These are phyloP conservation scores for Nymphaea thermarum DNA, from an alignment of 164 flowering plant species.

Conservation along the genomic window DNA sequence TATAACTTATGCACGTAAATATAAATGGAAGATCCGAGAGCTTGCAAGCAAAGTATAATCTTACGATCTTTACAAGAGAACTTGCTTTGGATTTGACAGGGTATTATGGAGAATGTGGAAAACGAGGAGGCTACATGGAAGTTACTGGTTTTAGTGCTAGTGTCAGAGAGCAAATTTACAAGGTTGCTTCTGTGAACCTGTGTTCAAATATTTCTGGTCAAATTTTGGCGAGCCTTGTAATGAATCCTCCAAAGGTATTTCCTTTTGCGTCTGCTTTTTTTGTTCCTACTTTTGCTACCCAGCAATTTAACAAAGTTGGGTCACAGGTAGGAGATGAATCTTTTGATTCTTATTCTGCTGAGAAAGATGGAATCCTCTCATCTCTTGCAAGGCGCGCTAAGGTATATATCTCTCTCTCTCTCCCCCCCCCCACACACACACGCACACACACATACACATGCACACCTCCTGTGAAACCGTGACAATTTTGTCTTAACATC, in stretches of 20 bases:
- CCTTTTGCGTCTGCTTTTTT: not conserved
- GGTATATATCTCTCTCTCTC: conserved; percentile 26
- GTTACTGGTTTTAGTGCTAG: conserved; percentile 81
- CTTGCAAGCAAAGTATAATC: too few species aligned
- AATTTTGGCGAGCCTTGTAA: conserved; percentile 94
- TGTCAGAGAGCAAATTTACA: conserved; percentile 89
- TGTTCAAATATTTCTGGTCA: conserved; percentile 97
- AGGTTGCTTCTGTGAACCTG: conserved; percentile 91
- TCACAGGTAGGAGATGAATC: conserved; percentile 95
- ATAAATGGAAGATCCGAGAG: too few species aligned
- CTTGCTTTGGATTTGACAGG: conserved; percentile 26
- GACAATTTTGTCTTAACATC: too few species aligned
- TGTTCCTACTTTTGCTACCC: not conserved
- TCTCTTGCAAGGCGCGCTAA: conserved; percentile 91
- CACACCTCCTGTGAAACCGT: too few species aligned
- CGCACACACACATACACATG: too few species aligned
- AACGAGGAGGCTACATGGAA: conserved; percentile 99
- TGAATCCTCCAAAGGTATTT: conserved; percentile 93
- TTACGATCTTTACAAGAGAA: too few species aligned
- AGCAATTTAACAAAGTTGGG: not conserved
- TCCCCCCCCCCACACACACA: not conserved
- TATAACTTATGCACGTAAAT: too few species aligned
- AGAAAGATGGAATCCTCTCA: conserved; percentile 72
- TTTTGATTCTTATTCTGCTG: conserved; percentile 68
- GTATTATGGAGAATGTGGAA: conserved; percentile 95